Conservation (phyloP, 2,329 filamentous ascomycete species). For the Parafenestella ontariensis region DNA sequence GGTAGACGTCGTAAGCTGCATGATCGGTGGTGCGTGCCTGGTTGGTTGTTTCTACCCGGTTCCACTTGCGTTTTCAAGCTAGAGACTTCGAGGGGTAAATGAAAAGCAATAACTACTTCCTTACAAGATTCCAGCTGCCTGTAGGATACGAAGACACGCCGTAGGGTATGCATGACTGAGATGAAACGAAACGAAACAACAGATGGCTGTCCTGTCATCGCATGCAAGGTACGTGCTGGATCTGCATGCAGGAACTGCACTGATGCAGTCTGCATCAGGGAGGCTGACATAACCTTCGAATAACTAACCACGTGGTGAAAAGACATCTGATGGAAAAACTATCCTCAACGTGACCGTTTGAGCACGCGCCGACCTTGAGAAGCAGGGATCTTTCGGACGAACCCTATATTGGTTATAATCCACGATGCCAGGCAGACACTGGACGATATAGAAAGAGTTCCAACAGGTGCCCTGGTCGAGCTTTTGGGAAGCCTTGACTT, state of each 20-base stretch:
- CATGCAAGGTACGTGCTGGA: background rate
- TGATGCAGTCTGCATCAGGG: background rate
- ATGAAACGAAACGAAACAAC: background rate
- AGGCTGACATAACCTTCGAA: background rate
- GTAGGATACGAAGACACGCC: background rate
- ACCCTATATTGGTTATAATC: background rate
- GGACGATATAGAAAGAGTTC: background rate
- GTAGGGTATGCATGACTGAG: background rate
- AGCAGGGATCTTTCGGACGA: background rate
- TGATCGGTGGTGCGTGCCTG: background rate
- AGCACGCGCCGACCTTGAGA: background rate
- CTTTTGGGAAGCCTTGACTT: background rate
- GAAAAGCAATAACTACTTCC: too few species aligned
- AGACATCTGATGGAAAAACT: background rate
- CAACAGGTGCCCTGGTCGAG: background rate
- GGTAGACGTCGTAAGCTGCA: background rate
- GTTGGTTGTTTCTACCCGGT: background rate
- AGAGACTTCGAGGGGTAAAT: background rate
- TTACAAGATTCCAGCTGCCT: background rate
- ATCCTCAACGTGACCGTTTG: background rate
- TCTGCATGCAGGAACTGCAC: background rate
- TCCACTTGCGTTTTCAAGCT: background rate
- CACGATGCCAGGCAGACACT: background rate
- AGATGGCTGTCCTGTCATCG: background rate
- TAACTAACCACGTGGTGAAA: background rate